These are phyloP conservation scores for Vararia minispora DNA, from an alignment of 768 basidiomycete genomes.

Conservation along the genomic window DNA sequence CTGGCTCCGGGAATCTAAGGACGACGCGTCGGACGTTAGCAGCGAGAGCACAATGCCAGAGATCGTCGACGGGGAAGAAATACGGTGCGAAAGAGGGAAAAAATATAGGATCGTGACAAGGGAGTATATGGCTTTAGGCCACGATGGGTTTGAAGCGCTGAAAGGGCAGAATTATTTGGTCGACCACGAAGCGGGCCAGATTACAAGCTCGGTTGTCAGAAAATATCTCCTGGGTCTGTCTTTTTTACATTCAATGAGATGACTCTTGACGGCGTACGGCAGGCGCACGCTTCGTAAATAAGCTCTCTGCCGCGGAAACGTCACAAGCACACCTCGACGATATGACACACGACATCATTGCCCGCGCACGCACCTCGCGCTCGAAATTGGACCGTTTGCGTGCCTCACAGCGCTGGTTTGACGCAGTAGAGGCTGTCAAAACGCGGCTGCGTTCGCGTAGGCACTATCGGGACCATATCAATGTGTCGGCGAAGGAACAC, in stretches of 20 bases:
- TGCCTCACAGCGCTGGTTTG: conserved; percentile 36
- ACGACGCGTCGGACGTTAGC: conserved; percentile 4
- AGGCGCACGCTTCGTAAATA: conserved; percentile 72
- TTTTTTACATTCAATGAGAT: not conserved
- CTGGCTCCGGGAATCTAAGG: conserved; percentile 35
- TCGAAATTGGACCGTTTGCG: conserved; percentile 14
- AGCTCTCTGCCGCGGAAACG: conserved; percentile 33
- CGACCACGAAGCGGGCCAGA: conserved; percentile 73
- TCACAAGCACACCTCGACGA: conserved; percentile 26
- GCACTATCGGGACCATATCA: conserved; percentile 50
- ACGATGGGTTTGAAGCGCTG: conserved; percentile 70
- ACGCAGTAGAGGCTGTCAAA: conserved; percentile 28
- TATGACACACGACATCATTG: conserved; percentile 33
- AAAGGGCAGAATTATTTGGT: conserved; percentile 58
- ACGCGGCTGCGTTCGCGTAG: conserved; percentile 34
- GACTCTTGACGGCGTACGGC: conserved; percentile 1
- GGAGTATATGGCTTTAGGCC: conserved; percentile 75
- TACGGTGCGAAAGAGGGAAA: conserved; percentile 40
- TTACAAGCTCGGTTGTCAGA: conserved; percentile 71
- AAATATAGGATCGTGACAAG: conserved; percentile 78
- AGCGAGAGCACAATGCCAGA: conserved; percentile 16
- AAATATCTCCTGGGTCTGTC: conserved; percentile 69
- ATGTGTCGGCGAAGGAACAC: conserved; percentile 54
- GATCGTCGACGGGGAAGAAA: conserved; percentile 37
- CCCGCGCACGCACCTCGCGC: conserved; percentile 30